Evolutionary conservation across 106 monocot genomes (phyloP), one percentile per base, ranked within the genome.

Genomic region (Posidonia australis): DNA sequence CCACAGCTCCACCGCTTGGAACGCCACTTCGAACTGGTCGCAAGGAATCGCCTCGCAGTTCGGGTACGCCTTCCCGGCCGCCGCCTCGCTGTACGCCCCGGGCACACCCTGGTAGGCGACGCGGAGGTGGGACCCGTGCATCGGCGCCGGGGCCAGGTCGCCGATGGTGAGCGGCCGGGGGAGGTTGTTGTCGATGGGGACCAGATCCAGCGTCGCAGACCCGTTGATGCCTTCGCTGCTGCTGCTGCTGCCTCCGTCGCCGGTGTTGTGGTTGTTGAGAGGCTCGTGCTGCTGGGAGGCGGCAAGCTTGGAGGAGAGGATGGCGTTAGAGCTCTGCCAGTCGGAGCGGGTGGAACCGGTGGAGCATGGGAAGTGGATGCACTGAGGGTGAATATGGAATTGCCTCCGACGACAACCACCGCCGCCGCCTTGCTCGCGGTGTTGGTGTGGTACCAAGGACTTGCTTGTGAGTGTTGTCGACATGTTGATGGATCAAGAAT

Each of bases 1-100:
- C 83, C 83, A 83, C 29, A 76, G 72, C 65, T 83, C 79, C 36
- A 83, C 83, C 4, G 83, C 79, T 60, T 79, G 78, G 44, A 64
- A 64, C 16, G 60, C 70, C 9, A 48, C 60, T 24, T 75, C 75
- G 44, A 75, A 75, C 62, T 75, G 75, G 19, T 75, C 75, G 64
- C 75, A 75, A 7, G 75, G 75, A 13, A 75, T 63, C 18, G 68
- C 75, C 51, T 75, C 75, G 45, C 75, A 75, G 5, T 62, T 29
- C 27, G 75, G 75, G 54, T 75, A 75, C 16, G 68, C 75, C 54
- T 75, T 75, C n/a, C 60, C 68, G 18, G 75, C 68, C 0, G 75
- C 75, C 20, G 75, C 75, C 68, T 75, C 75, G 25, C 68, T 68
- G 61, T 68, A 75, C 12, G 75, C 75, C 0, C 75, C 75, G 2